Evolutionary conservation across 2,329 filamentous ascomycete species (phyloP), one percentile per base, ranked within the genome.

Genomic region (Cryphonectria nitschkei): DNA sequence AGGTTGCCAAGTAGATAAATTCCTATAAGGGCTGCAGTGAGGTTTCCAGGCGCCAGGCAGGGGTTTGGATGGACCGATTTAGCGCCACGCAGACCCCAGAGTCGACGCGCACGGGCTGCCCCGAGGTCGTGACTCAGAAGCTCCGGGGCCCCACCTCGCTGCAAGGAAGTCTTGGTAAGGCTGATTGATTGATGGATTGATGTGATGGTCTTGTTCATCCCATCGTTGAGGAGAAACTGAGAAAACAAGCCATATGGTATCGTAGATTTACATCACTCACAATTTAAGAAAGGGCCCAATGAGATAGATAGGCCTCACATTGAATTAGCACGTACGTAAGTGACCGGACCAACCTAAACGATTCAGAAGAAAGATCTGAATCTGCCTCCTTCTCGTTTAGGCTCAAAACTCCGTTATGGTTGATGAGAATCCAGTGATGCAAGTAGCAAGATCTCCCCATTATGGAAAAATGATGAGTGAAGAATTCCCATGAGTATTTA

Each of bases 161-260:
- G 34, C 61, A 46, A 64, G 61, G 39, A 46, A 32, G 61, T 8
- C 61, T 46, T 26, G 61, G 39, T 64, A 64, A 64, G 61, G 61
- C 61, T 64, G 61, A 62, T 62, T 32, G 56, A 50, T 11, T 46
- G 43, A 26, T 26, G 50, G 32, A 29, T 26, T 56, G 26, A 26
- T 26, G 26, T 26, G 26, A 26, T 26, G 26, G 26, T 26, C 26
- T 29, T 58, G 54, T 58, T 58, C 54, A 58, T 58, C 54, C 54
- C 54, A 58, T 19, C 2, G 14, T 14, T 7, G 29, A n/a, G n/a
- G 19, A 34, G 14, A 58, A 1, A 16, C 19, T 1, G 8, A 50
- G 22, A 3, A 19, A n/a, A 11, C 22, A 34, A 11, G 39, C 16
- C 14, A 62, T 39, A 26, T 19, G 32, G 54, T 26, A 58, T 58